phyloP scores from a whole-genome alignment of 495 filamentous ascomycete genomes.

The Rhizodiscina lignyota region DNA sequence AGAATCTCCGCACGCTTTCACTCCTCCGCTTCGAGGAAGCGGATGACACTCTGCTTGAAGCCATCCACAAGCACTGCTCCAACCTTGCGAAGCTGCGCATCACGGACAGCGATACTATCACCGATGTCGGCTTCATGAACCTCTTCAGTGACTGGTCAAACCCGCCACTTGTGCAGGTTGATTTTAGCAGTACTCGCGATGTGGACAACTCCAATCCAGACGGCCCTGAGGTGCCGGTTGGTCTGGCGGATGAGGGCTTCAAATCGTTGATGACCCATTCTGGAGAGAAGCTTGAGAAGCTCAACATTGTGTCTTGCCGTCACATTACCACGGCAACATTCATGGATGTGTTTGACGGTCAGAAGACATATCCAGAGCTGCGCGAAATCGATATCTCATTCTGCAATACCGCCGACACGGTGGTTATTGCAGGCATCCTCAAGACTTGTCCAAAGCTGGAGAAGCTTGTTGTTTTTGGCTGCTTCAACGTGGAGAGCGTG shows the following conservation, averaged over 20 bases:
- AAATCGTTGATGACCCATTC: slow-evolving; percentile 73
- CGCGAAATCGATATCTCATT: slow-evolving; percentile 63
- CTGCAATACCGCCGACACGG: slow-evolving; percentile 55
- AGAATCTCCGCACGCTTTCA: slow-evolving; percentile 51
- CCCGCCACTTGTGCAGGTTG: slow-evolving; percentile 44
- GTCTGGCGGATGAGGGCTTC: slow-evolving; percentile 60
- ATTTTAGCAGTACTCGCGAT: slow-evolving; percentile 58
- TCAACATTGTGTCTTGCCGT: slow-evolving; percentile 65
- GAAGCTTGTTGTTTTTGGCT: slow-evolving; percentile 66
- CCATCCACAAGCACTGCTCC: slow-evolving; percentile 52
- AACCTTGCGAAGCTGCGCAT: slow-evolving; percentile 61
- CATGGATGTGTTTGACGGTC: slow-evolving; percentile 46
- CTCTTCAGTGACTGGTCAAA: slow-evolving; percentile 71
- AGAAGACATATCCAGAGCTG: slow-evolving; percentile 45
- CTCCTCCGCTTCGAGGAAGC: slow-evolving; percentile 34
- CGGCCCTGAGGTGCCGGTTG: slow-evolving; percentile 38
- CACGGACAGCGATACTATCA: slow-evolving; percentile 53
- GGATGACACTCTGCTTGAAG: slow-evolving; percentile 21
- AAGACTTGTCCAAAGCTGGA: slow-evolving; percentile 53
- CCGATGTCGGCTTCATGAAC: slow-evolving; percentile 47
- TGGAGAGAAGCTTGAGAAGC: slow-evolving; percentile 35
- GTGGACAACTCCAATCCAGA: slow-evolving; percentile 52
- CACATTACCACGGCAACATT: slow-evolving; percentile 55
- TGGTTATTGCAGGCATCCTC: slow-evolving; percentile 57
- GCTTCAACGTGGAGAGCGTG: slow-evolving; percentile 59